These are phyloP conservation scores for Anethum foeniculum DNA, from an alignment of 140 eudicot species.

Conservation along the genomic window DNA sequence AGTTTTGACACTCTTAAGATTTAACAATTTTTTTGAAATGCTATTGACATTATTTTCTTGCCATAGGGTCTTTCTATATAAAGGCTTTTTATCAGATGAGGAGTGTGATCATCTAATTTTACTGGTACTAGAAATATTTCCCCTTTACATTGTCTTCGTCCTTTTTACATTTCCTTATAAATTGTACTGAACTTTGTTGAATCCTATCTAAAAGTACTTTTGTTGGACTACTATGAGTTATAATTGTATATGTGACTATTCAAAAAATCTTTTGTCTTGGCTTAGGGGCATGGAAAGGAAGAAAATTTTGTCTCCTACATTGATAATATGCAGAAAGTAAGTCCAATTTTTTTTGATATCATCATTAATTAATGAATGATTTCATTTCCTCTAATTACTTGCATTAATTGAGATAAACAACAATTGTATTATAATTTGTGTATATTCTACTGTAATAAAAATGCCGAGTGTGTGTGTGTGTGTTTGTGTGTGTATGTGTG, in stretches of 20 bases:
- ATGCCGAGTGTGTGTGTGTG: neutral
- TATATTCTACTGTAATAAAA: neutral
- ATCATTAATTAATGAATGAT: conserved; percentile 24
- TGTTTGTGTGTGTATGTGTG: no score
- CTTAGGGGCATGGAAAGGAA: conserved; percentile 35
- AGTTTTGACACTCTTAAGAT: neutral
- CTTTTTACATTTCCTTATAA: neutral
- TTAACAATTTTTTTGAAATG: conserved; percentile 1
- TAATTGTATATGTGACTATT: neutral
- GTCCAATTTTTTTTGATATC: conserved; percentile 11
- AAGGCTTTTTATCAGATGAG: conserved; percentile 63
- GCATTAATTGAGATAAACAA: neutral
- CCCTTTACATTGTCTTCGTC: neutral
- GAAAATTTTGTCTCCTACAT: conserved; percentile 13
- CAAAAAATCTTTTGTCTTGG: conserved; percentile 8
- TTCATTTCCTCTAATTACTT: neutral
- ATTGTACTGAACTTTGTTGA: neutral
- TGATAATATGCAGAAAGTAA: conserved; percentile 21
- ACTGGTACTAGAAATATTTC: conserved; percentile 31
- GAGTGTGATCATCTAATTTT: conserved; percentile 77
- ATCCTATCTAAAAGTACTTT: conserved; percentile 2
- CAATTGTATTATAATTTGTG: neutral
- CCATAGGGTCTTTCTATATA: conserved; percentile 67
- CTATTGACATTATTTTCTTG: conserved; percentile 26
- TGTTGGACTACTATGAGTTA: neutral